phyloP scores from a whole-genome alignment of 1,284 basidiomycete genomes.

The Trametes versicolor region DNA sequence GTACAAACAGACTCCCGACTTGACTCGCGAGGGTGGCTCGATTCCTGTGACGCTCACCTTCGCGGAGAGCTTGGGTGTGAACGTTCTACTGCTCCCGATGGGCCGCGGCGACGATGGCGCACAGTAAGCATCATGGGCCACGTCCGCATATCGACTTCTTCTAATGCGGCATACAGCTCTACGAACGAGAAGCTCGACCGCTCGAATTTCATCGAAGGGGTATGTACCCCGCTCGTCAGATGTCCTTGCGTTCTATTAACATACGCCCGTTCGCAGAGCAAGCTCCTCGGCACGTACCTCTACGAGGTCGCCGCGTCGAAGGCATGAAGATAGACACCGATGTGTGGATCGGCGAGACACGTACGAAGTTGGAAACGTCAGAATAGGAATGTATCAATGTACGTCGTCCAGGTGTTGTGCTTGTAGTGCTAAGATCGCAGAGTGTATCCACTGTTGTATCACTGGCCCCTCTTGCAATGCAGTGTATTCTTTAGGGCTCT shows the following conservation, averaged over 20 bases:
- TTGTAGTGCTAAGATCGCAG: not conserved
- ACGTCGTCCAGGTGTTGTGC: slow-evolving; percentile 1
- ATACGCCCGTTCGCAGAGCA: slow-evolving; percentile 57
- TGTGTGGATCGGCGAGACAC: not conserved
- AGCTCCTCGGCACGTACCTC: slow-evolving; percentile 85
- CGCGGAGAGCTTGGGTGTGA: slow-evolving; percentile 86
- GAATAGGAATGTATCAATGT: slow-evolving; percentile 2
- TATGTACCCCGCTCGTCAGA: slow-evolving; percentile 47
- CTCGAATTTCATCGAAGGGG: slow-evolving; percentile 93
- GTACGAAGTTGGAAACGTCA: not conserved
- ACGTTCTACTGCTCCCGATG: slow-evolving; percentile 91
- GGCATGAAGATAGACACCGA: slow-evolving; percentile 3
- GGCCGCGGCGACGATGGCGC: slow-evolving; percentile 95
- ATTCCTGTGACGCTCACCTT: slow-evolving; percentile 98
- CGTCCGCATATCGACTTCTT: not conserved
- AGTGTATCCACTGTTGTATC: slow-evolving; percentile 5
- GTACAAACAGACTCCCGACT: slow-evolving; percentile 36
- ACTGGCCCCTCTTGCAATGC: not conserved
- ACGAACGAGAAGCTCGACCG: slow-evolving; percentile 97
- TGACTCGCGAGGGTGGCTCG: slow-evolving; percentile 84
- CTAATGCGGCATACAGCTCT: slow-evolving; percentile 58
- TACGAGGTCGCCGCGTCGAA: slow-evolving; percentile 72
- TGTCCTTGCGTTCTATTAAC: not conserved
- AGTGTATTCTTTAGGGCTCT: slow-evolving; percentile 1
- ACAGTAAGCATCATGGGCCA: slow-evolving; percentile 60